Base-by-base conservation (phyloP, 805 yeast species). In the Metschnikowia vanudenii region DNA sequence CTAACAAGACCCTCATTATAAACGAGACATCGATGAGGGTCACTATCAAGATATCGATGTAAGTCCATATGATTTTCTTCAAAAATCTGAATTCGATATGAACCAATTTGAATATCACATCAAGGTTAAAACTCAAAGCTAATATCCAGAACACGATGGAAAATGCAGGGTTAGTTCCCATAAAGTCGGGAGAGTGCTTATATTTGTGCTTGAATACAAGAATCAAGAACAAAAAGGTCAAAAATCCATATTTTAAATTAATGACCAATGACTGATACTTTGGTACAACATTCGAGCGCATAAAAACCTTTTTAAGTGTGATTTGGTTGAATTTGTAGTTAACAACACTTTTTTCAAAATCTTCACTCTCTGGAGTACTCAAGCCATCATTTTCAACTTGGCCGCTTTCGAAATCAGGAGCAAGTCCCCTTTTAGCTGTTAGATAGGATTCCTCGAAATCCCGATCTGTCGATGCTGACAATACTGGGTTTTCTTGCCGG, bases 41-140 rank as follows among this genome's bases (percentile, higher is more conserved):
- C 30, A 73, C 59, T 8, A 78, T 67, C 20, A 67, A 55, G 34
- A 75, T 62, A 51, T 79, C 84, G 45, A 77, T 62, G 48, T 74
- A 64, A 35, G 76, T 76, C 84, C 84, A 79, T n/a, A 79, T 60
- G 16, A 79, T 72, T 53, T 75, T 66, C 42, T 69, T 73, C 49
- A 76, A 68, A 17, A 76, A 73, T 31, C 64, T 64, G 49, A 63
- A 67, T 44, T 80, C 79, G 8, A 78, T 76, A 39, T 69, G 71
- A 14, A 60, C 56, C 31, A 76, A 55, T 43, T 73, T 77, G 39
- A 69, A 60, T 14, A 75, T 41, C 49, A 76, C 75, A 48, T 78
- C 83, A 34, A 76, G 56, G 37, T 75, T 73, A 54, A 74, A 74
- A 40, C 76, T 77, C 19, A 77, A 47, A 2, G 75, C 73, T 60